phyloP scores from a whole-genome alignment of 805 yeast species.

The Starmerella geochares region DNA sequence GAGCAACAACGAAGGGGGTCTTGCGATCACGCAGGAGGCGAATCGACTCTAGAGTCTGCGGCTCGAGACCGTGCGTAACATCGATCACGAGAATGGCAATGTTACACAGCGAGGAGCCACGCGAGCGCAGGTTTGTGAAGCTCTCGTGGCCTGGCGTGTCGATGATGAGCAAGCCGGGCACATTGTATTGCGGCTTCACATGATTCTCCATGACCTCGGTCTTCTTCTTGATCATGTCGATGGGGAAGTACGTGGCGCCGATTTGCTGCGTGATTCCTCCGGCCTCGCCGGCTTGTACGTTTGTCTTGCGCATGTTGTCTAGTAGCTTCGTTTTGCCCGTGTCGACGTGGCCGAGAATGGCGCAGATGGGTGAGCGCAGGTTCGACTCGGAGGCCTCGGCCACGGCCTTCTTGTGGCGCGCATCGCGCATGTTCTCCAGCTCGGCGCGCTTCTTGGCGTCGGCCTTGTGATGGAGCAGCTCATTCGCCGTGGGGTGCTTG shows the following conservation, averaged over 20 bases:
- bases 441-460: conserved; percentile 35
- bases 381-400: conserved; percentile 39
- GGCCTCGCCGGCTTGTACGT: conserved; percentile 99
- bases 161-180: conserved; percentile 91
- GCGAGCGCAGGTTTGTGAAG: conserved; percentile 89
- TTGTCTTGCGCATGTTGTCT: conserved; percentile 96
- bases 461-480: conserved; percentile 12
- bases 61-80: conserved; percentile 98
- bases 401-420: conserved; percentile 32
- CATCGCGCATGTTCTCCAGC: conserved; percentile 35
- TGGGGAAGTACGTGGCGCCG: conserved; percentile 99
- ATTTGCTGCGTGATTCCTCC: conserved; percentile 99
- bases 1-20: conserved; percentile 95
- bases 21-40: conserved; percentile 87
- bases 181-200: conserved; percentile 73
- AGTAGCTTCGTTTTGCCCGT: conserved; percentile 97
- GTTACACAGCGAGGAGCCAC: conserved; percentile 98
- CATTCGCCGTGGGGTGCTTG: conserved; percentile 10
- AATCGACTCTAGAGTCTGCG: conserved; percentile 91
- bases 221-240: conserved; percentile 81
- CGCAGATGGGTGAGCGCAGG: conserved; percentile 96
- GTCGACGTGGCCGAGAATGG: conserved; percentile 99
- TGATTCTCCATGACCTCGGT: conserved; percentile 82
- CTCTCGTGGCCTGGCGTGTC: conserved; percentile 99
- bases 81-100: conserved; percentile 97